Evolutionary conservation across 2,329 filamentous ascomycete genomes (phyloP), one percentile per base, ranked within the genome.

Genomic region (Gnomoniopsis sp.): DNA sequence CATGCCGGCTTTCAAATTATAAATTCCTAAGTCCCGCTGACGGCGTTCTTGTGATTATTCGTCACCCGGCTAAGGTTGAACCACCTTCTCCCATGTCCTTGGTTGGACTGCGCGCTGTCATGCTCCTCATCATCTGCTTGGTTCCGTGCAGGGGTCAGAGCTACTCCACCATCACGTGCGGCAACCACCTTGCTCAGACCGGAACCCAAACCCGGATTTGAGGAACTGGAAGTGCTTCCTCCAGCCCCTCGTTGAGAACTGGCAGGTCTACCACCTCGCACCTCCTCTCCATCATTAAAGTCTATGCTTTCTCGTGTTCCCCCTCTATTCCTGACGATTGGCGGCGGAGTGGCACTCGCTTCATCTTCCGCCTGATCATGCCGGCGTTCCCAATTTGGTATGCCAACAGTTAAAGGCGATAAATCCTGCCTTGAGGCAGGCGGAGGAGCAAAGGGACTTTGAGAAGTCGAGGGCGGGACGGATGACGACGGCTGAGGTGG

Each of bases 341-440:
- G 60, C 3, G 60, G 60, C 14, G 60, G 60, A 2, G 60, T 62
- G 36, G 60, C 60, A 12, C 55, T 59, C 10, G 49, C 53, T n/a
- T 55, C 60, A 6, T 60, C 51, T 6, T 55, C 38, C 17, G n/a
- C 23, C 3, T 26, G 21, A 6, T 60, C 47, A n/a, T 43, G 54
- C n/a, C 58, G 48, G 23, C 48, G 33, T 21, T 60, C 60, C 60
- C 60, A 62, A 2, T 47, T 34, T 3, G 60, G 60, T 2, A 61
- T 8, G 2, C 58, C 58, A 11, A 60, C 55, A 12, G 50, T 46
- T 12, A 30, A 7, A 14, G 33, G 30, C 30, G 34, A 12, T 6
- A n/a, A n/a, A 2, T 60, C 49, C 11, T 51, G 50, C 7, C 41
- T 50, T 30, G 26, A 2, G n/a, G 48, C 22, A 10, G 48, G 22